Conservation (phyloP, 257 asterid species). For the Gentiana dahurica region DNA sequence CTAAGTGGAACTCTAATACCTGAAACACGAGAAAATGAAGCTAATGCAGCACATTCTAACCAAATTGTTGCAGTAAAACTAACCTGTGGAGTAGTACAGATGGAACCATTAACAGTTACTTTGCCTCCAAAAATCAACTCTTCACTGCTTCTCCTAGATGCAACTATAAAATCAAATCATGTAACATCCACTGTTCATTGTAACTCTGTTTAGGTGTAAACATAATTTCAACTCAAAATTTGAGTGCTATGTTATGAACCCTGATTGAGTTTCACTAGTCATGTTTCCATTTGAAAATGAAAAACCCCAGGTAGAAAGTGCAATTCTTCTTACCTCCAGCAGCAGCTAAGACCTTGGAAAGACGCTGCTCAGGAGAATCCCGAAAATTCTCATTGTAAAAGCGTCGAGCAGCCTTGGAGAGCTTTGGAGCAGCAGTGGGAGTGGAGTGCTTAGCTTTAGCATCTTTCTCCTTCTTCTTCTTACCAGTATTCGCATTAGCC, state of each 20-base stretch:
- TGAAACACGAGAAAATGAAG: not conserved
- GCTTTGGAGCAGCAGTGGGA: slow-evolving; percentile 45
- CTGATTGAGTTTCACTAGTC: no score
- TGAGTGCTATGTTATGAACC: no score
- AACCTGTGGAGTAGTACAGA: slow-evolving; percentile 92
- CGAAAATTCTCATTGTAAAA: slow-evolving; percentile 80
- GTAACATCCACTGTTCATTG: not conserved
- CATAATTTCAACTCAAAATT: no score
- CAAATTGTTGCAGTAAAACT: slow-evolving; percentile 6
- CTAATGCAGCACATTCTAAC: not conserved
- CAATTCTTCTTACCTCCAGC: slow-evolving; percentile 66
- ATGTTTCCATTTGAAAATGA: not conserved
- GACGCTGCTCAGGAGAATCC: slow-evolving; percentile 68
- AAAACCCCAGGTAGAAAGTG: not conserved
- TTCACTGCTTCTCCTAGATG: slow-evolving; percentile 94
- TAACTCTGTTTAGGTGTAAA: no score
- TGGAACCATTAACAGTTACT: slow-evolving; percentile 91
- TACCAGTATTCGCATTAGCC: slow-evolving; percentile 46
- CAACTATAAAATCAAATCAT: slow-evolving; percentile 44
- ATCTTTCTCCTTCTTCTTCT: slow-evolving; percentile 31
- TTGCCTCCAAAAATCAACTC: slow-evolving; percentile 86
- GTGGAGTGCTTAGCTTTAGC: slow-evolving; percentile 20
- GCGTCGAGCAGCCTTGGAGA: slow-evolving; percentile 95
- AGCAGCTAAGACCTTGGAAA: slow-evolving; percentile 83
- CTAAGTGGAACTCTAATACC: not conserved